These are phyloP conservation scores for Beauveria pseudobassiana DNA, from an alignment of 2,329 filamentous ascomycete genomes.

Conservation along the genomic window DNA sequence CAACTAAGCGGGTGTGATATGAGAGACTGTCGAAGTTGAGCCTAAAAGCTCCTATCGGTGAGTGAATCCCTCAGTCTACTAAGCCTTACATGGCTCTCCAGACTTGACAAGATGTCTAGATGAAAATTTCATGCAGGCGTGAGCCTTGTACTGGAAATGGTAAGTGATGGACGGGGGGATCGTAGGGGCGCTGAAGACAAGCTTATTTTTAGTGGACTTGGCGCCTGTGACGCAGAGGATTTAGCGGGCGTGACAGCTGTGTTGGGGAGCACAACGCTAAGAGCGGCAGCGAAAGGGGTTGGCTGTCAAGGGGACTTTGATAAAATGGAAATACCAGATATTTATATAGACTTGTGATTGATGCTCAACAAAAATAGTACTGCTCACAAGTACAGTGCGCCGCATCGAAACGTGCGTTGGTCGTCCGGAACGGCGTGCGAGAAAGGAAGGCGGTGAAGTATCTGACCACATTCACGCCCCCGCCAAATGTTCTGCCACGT, in stretches of 20 bases:
- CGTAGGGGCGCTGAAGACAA: not conserved
- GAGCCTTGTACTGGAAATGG: not conserved
- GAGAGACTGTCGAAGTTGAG: not conserved
- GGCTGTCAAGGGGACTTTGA: too few relatives aligned
- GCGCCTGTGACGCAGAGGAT: not conserved
- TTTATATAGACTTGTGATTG: too few relatives aligned
- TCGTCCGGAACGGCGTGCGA: not conserved
- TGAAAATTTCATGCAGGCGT: not conserved
- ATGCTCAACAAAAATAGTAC: too few relatives aligned
- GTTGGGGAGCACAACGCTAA: too few relatives aligned
- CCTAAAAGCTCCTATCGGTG: not conserved
- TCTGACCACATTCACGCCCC: not conserved
- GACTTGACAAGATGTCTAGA: not conserved
- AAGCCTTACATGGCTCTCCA: not conserved
- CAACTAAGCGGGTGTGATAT: not conserved
- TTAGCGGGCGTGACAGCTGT: not conserved
- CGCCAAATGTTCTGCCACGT: constrained; percentile 18
- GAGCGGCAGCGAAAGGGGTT: too few relatives aligned
- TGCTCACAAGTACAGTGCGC: not conserved
- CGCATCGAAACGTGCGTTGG: not conserved
- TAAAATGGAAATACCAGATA: too few relatives aligned
- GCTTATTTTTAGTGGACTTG: not conserved
- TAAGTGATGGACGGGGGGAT: not conserved
- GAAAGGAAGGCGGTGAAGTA: constrained; percentile 14
- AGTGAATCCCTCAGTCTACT: not conserved